Percentiles rank a stretch among this genome's conserved stretches.
These are phyloP conservation scores for Priceomyces castillae DNA, from an alignment of 805 yeast species.

Conservation along the genomic window DNA sequence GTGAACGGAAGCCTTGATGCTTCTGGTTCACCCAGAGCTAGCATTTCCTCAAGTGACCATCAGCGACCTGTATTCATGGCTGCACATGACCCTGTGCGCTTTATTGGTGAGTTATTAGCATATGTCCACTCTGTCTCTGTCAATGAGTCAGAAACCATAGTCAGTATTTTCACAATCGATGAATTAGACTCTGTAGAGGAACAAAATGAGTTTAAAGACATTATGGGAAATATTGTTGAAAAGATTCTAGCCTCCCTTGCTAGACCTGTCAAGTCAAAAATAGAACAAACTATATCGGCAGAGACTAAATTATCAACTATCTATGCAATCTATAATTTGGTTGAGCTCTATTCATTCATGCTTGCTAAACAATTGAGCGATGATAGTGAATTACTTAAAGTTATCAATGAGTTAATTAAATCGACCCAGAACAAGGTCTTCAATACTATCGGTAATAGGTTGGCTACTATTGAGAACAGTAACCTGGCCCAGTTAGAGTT, in stretches of 20 bases:
- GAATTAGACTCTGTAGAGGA: constrained; percentile 17
- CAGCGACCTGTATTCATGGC: constrained; percentile 56
- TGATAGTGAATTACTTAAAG: constrained; percentile 18
- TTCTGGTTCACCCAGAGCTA: background rate
- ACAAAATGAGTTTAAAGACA: constrained; percentile 27
- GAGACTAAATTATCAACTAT: constrained; percentile 58
- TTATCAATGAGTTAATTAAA: constrained; percentile 23
- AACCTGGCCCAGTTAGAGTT: constrained; percentile 40
- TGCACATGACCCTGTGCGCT: constrained; percentile 78
- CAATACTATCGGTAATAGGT: constrained; percentile 24
- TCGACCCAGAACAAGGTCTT: constrained; percentile 27
- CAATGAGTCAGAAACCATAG: constrained; percentile 78
- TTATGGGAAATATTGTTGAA: constrained; percentile 40
- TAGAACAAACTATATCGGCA: constrained; percentile 66
- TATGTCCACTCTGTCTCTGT: constrained; percentile 83
- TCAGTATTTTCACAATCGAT: constrained; percentile 48
- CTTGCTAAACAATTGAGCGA: constrained; percentile 45
- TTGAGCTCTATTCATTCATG: constrained; percentile 71
- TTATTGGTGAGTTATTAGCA: constrained; percentile 84
- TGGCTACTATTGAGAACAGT: constrained; percentile 32
- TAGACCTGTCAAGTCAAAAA: constrained; percentile 57
- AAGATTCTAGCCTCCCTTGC: constrained; percentile 53
- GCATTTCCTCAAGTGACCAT: constrained; percentile 4
- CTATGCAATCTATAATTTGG: constrained; percentile 56
- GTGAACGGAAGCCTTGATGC: constrained; percentile 34